Conservation (phyloP, 2,329 filamentous ascomycete genomes). For the Claviceps digitariae region DNA sequence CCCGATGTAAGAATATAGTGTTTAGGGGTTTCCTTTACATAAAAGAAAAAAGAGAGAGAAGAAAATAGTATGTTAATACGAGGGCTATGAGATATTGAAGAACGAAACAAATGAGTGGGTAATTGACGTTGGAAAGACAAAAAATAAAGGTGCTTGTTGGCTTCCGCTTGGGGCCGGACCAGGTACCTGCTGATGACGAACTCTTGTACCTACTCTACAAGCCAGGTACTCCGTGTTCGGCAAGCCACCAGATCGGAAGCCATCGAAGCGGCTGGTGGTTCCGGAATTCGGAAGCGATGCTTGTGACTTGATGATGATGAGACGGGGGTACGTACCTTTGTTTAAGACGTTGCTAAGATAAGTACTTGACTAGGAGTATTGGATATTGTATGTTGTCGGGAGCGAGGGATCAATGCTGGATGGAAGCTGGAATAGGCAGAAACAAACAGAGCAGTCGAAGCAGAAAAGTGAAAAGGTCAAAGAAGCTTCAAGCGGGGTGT, state of each 20-base stretch:
- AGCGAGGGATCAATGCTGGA: too few relatives aligned
- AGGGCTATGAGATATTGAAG: too few relatives aligned
- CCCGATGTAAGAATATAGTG: not conserved
- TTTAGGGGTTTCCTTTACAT: not conserved
- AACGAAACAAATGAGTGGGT: too few relatives aligned
- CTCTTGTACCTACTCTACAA: not conserved
- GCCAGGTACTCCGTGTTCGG: not conserved
- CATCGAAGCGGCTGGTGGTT: not conserved
- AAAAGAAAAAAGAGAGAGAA: not conserved
- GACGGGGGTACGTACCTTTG: not conserved
- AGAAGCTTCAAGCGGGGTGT: constrained; percentile 1
- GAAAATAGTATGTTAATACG: not conserved
- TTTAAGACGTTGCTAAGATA: too few relatives aligned
- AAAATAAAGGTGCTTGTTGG: not conserved
- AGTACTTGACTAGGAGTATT: too few relatives aligned
- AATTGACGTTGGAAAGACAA: too few relatives aligned
- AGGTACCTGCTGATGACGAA: not conserved
- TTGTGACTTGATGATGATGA: not conserved
- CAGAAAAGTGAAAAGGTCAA: not conserved
- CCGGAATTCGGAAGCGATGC: not conserved
- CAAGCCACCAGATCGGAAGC: not conserved
- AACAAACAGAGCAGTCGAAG: not conserved
- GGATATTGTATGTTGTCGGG: too few relatives aligned
- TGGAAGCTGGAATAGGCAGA: not conserved
- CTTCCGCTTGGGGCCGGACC: too few relatives aligned